Evolutionary conservation across 2,329 filamentous ascomycete genomes (phyloP), one percentile per base, ranked within the genome.

Genomic region (Neonectria hederae): DNA sequence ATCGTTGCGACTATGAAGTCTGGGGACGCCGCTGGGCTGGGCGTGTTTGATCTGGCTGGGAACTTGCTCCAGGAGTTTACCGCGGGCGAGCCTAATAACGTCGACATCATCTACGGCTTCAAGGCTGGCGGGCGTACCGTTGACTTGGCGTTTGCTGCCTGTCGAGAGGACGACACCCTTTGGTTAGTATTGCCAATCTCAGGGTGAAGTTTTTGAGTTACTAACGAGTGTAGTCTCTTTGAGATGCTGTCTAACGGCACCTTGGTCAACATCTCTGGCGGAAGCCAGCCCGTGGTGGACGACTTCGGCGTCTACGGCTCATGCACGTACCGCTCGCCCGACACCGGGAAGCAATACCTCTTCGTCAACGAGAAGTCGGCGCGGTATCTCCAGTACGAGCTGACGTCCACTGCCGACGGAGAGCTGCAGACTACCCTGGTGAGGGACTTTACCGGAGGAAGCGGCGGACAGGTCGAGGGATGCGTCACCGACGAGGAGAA

Each of bases 291-390:
- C 0, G 81, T 81, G 0, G 78, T 81, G 2, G 72, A 79, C 0
- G 79, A 80, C 63, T 86, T 82, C 66, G 75, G 77, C 1, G 82
- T 85, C 45, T 86, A 86, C 69, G 84, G 84, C 17, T 86, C 84
- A 7, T 87, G 82, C 65, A 80, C 79, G 26, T 87, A 86, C 72
- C 81, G 74, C 14, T 87, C 85, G 1, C 77, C 72, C 6, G 81
- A 73, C 32, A 81, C 80, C 0, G 79, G 78, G 24, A 84, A 82
- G 67, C 82, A 85, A 42, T 86, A 85, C 60, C 80, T 87, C 22
- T 86, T 86, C 55, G 83, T 86, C 64, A 87, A 87, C 67, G 81
- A 82, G 54, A 87, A 87, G 66, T 79, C 82, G 0, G 82, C 84
- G 1, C 76, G 82, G n/a, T 86, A 86, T 65, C 80, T 86, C 0